phyloP scores from a whole-genome alignment of 1,284 basidiomycete genomes.

The Macrocystidia cucumis region DNA sequence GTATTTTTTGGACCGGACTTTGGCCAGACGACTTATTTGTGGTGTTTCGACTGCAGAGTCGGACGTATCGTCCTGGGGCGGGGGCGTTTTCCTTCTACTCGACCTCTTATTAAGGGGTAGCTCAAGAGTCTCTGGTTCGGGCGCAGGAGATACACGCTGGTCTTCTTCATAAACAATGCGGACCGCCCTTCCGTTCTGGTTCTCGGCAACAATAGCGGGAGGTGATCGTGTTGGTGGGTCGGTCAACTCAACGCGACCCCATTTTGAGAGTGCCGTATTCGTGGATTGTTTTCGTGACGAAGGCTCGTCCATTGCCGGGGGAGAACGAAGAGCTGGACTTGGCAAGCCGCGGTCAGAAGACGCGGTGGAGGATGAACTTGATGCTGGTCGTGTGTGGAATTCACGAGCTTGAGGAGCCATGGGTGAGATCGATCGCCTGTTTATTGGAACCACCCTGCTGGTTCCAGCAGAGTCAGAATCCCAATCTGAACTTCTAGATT shows the following conservation, averaged over 20 bases:
- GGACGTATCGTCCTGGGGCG: constrained; percentile 28
- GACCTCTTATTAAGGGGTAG: no score
- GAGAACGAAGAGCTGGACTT: constrained; percentile 19
- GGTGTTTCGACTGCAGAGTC: constrained; percentile 38
- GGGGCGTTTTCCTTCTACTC: constrained; percentile 3
- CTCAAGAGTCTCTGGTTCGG: no score
- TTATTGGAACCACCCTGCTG: constrained; percentile 54
- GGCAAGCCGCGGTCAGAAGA: constrained; percentile 19
- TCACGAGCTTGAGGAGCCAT: constrained; percentile 52
- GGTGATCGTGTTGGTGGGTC: constrained; percentile 15
- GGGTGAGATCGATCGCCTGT: constrained; percentile 61
- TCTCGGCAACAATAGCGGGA: neutral
- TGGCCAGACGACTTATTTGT: constrained; percentile 29
- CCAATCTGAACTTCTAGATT: constrained; percentile 32
- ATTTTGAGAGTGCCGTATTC: no score
- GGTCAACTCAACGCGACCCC: constrained; percentile 17
- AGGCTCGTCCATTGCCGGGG: constrained; percentile 10
- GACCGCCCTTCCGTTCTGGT: no score
- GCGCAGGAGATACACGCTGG: no score
- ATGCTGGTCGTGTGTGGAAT: constrained; percentile 15
- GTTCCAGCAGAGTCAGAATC: constrained; percentile 42
- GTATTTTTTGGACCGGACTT: constrained; percentile 44
- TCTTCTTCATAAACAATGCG: no score
- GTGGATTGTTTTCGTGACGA: no score
- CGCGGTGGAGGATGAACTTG: constrained; percentile 17